A percentile compares a stretch with the other conserved stretches of the same genome.
These are phyloP conservation scores for Cordia subcordata DNA, from an alignment of 257 asterid species.

Conservation along the genomic window DNA sequence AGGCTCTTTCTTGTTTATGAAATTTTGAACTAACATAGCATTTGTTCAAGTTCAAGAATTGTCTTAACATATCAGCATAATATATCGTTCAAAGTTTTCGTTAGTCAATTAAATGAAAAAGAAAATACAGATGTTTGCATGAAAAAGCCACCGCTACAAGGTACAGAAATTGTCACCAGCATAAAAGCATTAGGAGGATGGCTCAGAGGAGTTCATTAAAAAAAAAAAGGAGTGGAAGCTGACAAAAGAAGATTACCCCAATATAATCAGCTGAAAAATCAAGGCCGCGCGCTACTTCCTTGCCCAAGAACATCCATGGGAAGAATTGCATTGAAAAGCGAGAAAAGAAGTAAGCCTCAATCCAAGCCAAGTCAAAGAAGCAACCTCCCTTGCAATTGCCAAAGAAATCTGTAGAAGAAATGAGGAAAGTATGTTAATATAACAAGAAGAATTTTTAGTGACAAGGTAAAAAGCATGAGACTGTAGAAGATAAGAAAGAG, in stretches of 20 bases:
- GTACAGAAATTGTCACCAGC: not conserved
- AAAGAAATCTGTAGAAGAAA: conserved; percentile 61
- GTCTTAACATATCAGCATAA: too few species aligned
- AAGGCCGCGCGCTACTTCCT: conserved; percentile 85
- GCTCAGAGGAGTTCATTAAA: not conserved
- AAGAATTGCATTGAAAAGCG: not conserved
- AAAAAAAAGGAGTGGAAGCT: not conserved
- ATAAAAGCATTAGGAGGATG: not conserved
- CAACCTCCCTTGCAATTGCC: conserved; percentile 98
- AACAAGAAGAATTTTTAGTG: too few species aligned
- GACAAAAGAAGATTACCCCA: conserved; percentile 48
- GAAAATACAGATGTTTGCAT: not conserved
- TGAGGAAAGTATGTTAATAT: too few species aligned
- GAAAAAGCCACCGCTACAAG: not conserved
- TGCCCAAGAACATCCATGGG: conserved; percentile 78
- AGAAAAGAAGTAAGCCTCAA: conserved; percentile 47
- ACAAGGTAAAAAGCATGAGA: too few species aligned
- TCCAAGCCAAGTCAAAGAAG: conserved; percentile 89
- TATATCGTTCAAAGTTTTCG: not conserved
- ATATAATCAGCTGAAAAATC: conserved; percentile 96
- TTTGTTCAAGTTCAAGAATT: too few species aligned
- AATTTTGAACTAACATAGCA: too few species aligned
- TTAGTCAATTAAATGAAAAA: not conserved
- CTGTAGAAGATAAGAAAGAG: too few species aligned
- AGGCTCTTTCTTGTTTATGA: too few species aligned